These are phyloP conservation scores for Fusarium compactum DNA, from an alignment of 2,329 filamentous ascomycete genomes.

Conservation along the genomic window DNA sequence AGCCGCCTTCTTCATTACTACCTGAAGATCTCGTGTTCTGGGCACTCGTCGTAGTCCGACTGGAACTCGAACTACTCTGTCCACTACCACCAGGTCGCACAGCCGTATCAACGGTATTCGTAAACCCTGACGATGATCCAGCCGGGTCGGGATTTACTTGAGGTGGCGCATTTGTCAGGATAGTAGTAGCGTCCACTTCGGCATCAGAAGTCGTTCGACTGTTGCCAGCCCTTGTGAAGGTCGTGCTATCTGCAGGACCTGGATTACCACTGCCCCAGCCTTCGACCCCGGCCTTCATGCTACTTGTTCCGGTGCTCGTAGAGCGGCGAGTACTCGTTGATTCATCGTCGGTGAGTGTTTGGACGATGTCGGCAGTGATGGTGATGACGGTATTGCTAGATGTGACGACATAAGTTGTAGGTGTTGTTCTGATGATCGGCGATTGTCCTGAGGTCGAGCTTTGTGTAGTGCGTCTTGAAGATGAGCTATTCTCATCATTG, in stretches of 20 bases:
- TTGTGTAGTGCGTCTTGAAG: not conserved
- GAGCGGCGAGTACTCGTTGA: not conserved
- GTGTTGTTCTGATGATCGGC: not conserved
- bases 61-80: not conserved
- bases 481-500: not conserved
- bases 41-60: rapidly evolving
- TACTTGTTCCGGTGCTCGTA: not conserved
- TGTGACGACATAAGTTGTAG: conserved; percentile 1
- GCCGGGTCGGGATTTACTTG: not conserved
- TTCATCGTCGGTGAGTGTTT: not conserved
- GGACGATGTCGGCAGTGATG: not conserved
- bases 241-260: not conserved
- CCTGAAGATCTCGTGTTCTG: not conserved
- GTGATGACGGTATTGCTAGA: conserved; percentile 4
- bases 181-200: not conserved
- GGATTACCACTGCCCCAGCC: not conserved
- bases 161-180: rapidly evolving
- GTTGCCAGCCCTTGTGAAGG: not conserved
- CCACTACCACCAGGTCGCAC: not conserved
- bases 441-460: not conserved
- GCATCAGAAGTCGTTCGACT: not conserved
- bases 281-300: not conserved
- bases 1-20: not conserved
- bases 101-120: not conserved
- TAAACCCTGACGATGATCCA: not conserved